Conservation (phyloP, 2,329 filamentous ascomycete genomes). For the Fusarium nelsonii region DNA sequence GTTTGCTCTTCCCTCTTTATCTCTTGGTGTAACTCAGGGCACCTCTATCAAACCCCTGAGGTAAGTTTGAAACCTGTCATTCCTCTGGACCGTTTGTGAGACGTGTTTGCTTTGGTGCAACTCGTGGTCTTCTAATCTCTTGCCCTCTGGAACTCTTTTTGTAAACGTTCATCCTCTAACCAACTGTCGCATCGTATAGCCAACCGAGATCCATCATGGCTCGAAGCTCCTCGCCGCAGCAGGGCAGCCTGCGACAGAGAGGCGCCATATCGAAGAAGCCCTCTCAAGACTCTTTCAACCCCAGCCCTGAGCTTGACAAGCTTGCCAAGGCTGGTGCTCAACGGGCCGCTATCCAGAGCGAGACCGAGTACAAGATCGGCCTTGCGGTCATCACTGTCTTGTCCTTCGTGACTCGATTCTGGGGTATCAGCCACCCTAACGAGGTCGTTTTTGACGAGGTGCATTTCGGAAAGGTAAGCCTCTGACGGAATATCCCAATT, state of each 20-base stretch:
- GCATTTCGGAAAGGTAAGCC: conserved; percentile 95
- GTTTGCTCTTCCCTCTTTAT: conserved; percentile 20
- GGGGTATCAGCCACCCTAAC: conserved; percentile 93
- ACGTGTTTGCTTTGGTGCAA: conserved; percentile 16
- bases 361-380: conserved; percentile 87
- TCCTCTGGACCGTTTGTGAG: conserved; percentile 30
- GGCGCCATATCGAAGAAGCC: conserved; percentile 65
- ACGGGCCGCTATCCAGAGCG: conserved; percentile 60
- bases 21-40: conserved; percentile 23
- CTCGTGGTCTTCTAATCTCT: background rate
- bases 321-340: conserved; percentile 57
- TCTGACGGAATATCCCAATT: background rate
- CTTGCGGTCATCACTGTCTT: conserved; percentile 81
- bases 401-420: conserved; percentile 94
- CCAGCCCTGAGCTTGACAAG: conserved; percentile 65
- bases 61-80: conserved; percentile 41
- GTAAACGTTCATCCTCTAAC: conserved; percentile 6
- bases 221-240: conserved; percentile 63
- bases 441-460: conserved; percentile 99
- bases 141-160: background rate
- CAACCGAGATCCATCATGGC: conserved; percentile 56
- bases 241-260: conserved; percentile 71
- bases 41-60: conserved; percentile 38
- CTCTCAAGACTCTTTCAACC: conserved; percentile 54
- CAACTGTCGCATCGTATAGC: conserved; percentile 39